These are phyloP conservation scores for Tritrichomonas musculus DNA, from an alignment of 208 protist species.

Conservation along the genomic window DNA sequence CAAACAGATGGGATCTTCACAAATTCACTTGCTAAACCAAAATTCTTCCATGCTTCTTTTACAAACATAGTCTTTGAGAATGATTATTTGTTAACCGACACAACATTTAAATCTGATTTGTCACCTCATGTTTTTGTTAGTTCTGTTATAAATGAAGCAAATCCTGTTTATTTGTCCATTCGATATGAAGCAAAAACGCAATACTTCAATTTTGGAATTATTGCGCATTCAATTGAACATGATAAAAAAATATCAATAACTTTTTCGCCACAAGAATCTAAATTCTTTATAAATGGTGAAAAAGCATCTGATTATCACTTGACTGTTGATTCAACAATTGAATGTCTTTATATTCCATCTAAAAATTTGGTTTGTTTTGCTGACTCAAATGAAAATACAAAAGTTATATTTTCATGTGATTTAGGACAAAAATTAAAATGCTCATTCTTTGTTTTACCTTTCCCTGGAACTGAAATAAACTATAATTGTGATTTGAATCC, in stretches of 20 bases:
- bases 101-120: neutral
- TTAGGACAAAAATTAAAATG: neutral
- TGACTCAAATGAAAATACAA: neutral
- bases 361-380: neutral
- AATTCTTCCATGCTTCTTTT: neutral
- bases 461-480: neutral
- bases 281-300: neutral
- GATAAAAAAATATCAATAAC: neutral
- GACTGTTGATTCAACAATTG: neutral
- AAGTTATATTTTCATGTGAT: neutral
- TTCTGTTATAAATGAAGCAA: neutral
- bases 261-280: neutral
- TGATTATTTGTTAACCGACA: neutral
- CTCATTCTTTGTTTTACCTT: neutral
- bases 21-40: neutral
- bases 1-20: neutral
- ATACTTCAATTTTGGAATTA: neutral
- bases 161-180: neutral
- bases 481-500: neutral
- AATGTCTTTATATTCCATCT: neutral
- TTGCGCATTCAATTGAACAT: neutral
- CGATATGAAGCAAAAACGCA: neutral
- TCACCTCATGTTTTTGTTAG: neutral
- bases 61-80: neutral
- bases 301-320: neutral